These are phyloP conservation scores for Bimuria novae-zelandiae DNA, from an alignment of 2,329 filamentous ascomycete species.

Conservation along the genomic window DNA sequence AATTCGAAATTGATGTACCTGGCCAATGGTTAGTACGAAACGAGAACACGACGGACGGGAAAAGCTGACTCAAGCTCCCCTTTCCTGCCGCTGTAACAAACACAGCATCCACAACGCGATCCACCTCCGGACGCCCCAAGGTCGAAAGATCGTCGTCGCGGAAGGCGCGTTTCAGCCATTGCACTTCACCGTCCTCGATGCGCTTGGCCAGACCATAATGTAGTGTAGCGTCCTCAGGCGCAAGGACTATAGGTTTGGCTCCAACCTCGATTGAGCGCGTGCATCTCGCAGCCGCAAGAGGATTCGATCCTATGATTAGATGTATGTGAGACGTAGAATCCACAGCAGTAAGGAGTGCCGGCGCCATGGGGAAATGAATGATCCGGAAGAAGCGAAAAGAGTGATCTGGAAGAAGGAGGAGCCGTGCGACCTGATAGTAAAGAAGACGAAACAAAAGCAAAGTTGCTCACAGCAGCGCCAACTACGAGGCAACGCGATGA, in stretches of 20 bases:
- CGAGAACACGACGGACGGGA: neutral
- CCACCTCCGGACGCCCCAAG: conserved; percentile 80
- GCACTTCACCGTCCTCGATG: conserved; percentile 68
- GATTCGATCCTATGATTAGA: conserved; percentile 82
- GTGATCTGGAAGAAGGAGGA: neutral
- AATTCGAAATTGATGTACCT: conserved; percentile 70
- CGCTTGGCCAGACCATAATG: conserved; percentile 66
- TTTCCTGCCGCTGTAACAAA: conserved; percentile 73
- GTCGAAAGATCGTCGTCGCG: conserved; percentile 71
- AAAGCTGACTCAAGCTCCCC: conserved; percentile 51
- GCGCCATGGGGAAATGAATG: conserved; percentile 42
- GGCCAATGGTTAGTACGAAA: conserved; percentile 14
- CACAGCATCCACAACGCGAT: conserved; percentile 81
- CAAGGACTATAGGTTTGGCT: conserved; percentile 78
- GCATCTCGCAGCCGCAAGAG: conserved; percentile 84
- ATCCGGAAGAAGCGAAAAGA: neutral
- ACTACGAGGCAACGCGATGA: conserved; percentile 4
- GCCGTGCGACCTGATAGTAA: conserved; percentile 1
- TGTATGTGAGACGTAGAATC: conserved; percentile 75
- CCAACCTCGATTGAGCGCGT: conserved; percentile 79
- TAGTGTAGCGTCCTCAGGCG: conserved; percentile 65
- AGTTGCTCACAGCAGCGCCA: conserved; percentile 3
- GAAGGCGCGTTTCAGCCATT: conserved; percentile 70
- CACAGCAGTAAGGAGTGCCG: conserved; percentile 71
- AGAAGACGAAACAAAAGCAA: neutral